Evolutionary conservation across 345 rosid species (phyloP).

Genomic region (Arabidopsis arenosa): DNA sequence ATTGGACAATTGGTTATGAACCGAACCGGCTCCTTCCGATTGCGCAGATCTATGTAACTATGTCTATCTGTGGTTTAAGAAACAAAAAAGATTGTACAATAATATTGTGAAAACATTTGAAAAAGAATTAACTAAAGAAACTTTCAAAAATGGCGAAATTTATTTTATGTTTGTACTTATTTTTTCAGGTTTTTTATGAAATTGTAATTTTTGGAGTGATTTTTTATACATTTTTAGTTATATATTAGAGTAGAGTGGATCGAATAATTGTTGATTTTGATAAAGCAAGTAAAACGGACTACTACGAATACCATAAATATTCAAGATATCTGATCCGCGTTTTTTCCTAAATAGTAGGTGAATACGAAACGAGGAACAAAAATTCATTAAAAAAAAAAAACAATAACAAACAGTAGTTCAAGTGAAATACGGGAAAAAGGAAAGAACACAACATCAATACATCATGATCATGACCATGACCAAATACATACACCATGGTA

Average conservation of each 20-base stretch:
- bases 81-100: not conserved
- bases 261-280: not conserved
- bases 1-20: no score
- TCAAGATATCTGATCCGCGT: not conserved
- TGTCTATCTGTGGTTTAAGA: not conserved
- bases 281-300: not conserved
- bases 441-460: conserved; percentile 17
- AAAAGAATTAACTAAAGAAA: not conserved
- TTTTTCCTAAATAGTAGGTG: not conserved
- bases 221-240: not conserved
- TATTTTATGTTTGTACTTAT: not conserved
- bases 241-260: not conserved
- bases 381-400: not conserved
- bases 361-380: not conserved
- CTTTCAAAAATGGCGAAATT: not conserved
- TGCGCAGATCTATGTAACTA: not conserved
- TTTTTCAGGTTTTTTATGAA: not conserved
- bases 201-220: not conserved
- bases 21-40: not conserved
- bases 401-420: conserved; percentile 25
- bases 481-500: conserved; percentile 37
- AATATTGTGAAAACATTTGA: not conserved
- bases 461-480: conserved; percentile 23
- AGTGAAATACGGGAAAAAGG: not conserved
- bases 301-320: not conserved